These are phyloP conservation scores for Dendrocalamus sinicus DNA, from an alignment of 176 grass and related monocot species.

Conservation along the genomic window DNA sequence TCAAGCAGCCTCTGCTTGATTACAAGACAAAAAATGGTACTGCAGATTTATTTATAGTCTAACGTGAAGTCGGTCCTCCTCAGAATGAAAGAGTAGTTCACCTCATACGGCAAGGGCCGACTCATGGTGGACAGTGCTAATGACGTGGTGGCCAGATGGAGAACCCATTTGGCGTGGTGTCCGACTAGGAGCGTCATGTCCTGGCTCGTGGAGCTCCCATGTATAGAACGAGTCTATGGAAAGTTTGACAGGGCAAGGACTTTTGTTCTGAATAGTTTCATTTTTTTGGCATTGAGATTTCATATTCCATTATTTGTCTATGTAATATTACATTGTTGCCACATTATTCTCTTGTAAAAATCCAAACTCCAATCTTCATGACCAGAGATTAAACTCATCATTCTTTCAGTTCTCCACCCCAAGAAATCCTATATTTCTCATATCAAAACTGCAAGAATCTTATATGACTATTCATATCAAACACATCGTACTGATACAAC, in stretches of 20 bases:
- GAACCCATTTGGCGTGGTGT: slow-evolving; percentile 73
- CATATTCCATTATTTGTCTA: neutral
- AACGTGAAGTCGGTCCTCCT: slow-evolving; percentile 66
- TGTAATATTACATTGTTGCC: neutral
- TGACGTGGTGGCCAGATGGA: slow-evolving; percentile 40
- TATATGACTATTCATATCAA: neutral
- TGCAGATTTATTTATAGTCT: slow-evolving; percentile 88
- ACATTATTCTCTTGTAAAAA: no score
- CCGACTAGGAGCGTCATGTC: slow-evolving; percentile 82
- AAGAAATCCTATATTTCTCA: neutral
- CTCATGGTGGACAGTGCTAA: slow-evolving; percentile 51
- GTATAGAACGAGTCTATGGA: slow-evolving; percentile 57
- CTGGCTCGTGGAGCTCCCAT: slow-evolving; percentile 59
- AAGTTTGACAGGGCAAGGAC: slow-evolving; percentile 37
- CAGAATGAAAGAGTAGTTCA: slow-evolving; percentile 67
- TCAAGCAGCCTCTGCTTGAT: no score
- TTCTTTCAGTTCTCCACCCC: no score
- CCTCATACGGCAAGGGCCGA: slow-evolving; percentile 47
- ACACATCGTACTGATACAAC: no score
- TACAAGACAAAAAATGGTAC: neutral
- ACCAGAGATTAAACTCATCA: no score
- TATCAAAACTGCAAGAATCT: neutral
- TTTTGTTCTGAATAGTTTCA: no score
- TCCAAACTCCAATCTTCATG: no score
- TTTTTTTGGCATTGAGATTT: slow-evolving; percentile 17